These are phyloP conservation scores for Fusarium abutilonis DNA, from an alignment of 2,329 filamentous ascomycete species.

Conservation along the genomic window DNA sequence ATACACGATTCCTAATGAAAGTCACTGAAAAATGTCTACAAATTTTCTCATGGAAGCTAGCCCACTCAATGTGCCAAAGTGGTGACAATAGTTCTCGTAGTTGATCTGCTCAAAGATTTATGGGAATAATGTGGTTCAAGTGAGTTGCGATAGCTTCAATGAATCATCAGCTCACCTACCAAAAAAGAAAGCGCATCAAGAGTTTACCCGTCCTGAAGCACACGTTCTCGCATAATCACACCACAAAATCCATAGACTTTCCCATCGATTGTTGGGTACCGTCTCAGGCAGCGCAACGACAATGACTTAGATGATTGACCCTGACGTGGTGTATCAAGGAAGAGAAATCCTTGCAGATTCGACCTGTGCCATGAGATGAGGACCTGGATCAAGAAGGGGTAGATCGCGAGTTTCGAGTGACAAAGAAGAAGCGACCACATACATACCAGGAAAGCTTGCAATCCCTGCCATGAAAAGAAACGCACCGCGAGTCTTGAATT, in stretches of 20 bases:
- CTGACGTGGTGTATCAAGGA: background rate
- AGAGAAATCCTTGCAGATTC: slow-evolving; percentile 11
- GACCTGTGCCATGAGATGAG: slow-evolving; percentile 5
- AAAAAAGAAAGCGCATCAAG: background rate
- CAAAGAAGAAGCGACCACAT: slow-evolving; percentile 6
- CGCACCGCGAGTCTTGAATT: slow-evolving; percentile 6
- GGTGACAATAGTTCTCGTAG: background rate
- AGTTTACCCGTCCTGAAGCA: background rate
- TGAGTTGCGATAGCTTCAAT: background rate
- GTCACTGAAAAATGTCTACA: too few species aligned
- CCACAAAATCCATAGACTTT: background rate
- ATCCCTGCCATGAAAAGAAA: slow-evolving; percentile 17
- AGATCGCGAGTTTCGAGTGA: background rate
- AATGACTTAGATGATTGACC: background rate
- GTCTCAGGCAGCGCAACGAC: background rate
- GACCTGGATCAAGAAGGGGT: background rate
- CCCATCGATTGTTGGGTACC: background rate
- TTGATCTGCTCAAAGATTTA: background rate
- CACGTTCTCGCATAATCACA: background rate
- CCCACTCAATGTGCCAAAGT: background rate
- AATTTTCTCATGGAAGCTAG: too few species aligned
- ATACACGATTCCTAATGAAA: background rate
- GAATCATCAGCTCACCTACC: background rate
- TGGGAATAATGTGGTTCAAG: background rate
- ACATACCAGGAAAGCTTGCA: slow-evolving; percentile 20